phyloP scores from a whole-genome alignment of 257 asterid species.

The Petunia secreta region DNA sequence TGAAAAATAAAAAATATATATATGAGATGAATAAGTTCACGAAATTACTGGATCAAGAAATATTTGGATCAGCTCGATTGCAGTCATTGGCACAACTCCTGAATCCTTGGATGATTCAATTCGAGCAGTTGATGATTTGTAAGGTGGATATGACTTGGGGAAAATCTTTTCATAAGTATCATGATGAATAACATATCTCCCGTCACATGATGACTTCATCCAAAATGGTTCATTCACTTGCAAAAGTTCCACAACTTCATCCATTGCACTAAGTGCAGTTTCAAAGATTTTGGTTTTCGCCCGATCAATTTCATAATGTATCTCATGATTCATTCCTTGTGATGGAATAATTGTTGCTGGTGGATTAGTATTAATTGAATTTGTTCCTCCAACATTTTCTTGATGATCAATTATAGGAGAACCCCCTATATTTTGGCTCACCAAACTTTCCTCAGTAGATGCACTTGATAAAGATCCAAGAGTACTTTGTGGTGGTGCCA shows the following conservation, averaged over 20 bases:
- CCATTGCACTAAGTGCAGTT: slow-evolving; percentile 47
- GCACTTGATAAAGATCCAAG: slow-evolving; percentile 27
- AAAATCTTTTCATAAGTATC: slow-evolving; percentile 60
- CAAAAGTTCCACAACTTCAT: slow-evolving; percentile 60
- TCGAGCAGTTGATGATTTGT: slow-evolving; percentile 45
- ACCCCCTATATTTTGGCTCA: slow-evolving; percentile 32
- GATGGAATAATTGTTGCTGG: slow-evolving; percentile 19
- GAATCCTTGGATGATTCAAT: slow-evolving; percentile 72
- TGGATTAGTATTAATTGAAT: slow-evolving; percentile 25
- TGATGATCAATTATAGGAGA: slow-evolving; percentile 6
- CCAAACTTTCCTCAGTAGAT: slow-evolving; percentile 23
- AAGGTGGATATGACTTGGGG: slow-evolving; percentile 40
- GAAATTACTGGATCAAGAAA: slow-evolving; percentile 56
- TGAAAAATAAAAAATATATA: not conserved
- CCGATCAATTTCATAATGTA: slow-evolving; percentile 29
- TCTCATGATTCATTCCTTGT: not conserved
- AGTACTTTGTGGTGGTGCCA: slow-evolving; percentile 24
- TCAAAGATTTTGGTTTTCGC: slow-evolving; percentile 47
- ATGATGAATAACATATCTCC: slow-evolving; percentile 44
- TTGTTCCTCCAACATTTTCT: not conserved
- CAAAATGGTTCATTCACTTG: slow-evolving; percentile 62
- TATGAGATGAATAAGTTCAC: not conserved
- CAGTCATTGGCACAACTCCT: slow-evolving; percentile 57
- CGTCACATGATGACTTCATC: slow-evolving; percentile 48
- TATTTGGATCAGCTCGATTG: slow-evolving; percentile 53